Conservation (phyloP, 129 eudicot species). For the Flaveria trinervia region DNA sequence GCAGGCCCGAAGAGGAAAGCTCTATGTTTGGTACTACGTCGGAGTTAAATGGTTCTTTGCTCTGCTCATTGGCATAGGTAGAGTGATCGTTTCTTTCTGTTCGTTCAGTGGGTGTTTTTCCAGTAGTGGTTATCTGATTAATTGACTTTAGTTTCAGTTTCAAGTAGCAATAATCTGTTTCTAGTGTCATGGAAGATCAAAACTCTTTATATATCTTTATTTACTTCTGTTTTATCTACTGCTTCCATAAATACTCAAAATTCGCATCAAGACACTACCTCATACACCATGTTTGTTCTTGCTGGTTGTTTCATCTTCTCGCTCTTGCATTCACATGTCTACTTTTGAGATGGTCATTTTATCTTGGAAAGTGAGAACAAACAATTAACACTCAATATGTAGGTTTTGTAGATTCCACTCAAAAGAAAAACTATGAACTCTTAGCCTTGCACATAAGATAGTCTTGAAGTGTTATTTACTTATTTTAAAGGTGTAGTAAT, state of each 20-base stretch:
- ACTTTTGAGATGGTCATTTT: background rate
- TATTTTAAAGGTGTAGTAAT: no score
- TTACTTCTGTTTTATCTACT: no score
- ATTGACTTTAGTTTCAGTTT: background rate
- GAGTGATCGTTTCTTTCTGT: slow-evolving; percentile 8
- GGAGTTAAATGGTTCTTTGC: slow-evolving; percentile 90
- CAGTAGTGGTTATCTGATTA: no score
- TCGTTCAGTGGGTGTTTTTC: background rate
- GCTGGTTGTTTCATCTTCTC: background rate
- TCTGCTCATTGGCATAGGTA: slow-evolving; percentile 88
- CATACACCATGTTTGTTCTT: background rate
- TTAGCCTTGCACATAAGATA: no score
- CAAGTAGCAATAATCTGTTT: background rate
- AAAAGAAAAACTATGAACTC: no score
- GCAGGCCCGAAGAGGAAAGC: slow-evolving; percentile 83
- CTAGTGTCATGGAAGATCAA: background rate
- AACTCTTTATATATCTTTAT: background rate
- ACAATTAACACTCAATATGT: background rate
- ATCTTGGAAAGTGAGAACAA: background rate
- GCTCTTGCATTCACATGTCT: slow-evolving; percentile 4
- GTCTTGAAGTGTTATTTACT: no score
- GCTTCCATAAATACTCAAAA: no score
- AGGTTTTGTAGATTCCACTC: no score
- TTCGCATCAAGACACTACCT: no score
- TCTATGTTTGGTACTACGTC: slow-evolving; percentile 71